Base-by-base conservation (phyloP, 768 basidiomycete genomes). In the Saitozyma sp. region DNA sequence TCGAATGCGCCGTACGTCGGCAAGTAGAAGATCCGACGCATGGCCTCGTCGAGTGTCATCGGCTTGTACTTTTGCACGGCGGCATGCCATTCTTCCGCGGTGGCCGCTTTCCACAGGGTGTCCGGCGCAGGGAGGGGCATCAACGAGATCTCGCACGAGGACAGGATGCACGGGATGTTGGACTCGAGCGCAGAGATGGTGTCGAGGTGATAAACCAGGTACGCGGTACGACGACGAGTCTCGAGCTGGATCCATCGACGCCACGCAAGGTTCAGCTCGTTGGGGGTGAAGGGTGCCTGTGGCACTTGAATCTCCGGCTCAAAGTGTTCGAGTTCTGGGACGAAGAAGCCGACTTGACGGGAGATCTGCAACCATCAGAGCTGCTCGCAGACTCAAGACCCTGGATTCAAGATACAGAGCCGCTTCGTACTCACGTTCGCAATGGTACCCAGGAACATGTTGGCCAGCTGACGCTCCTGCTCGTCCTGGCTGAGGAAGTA, bases 101-200 rank as follows among this genome's bases (percentile, higher is more conserved):
- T 73, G 1, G 60, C 64, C 9, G 81, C 81, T 53, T 70, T 68
- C 81, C 81, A 82, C 3, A 81, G 50, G 7, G 74, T 64, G 57
- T 80, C 78, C 3, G 81, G 70, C 3, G 79, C 79, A 8, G 81
- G 81, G 0, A 81, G 69, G 0, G 80, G 81, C 49, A 82, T 53
- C 41, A 68, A 57, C 13, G 74, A 67, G 1, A 81, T 20, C 43
- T 81, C 80, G 53, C 60, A 66, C 0, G 78, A 60, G 6, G 65
- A 55, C 2, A 81, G 65, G 52, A 72, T 70, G 19, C 73, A 71
- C 10, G 70, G 74, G 56, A 75, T 71, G 42, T 74, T 76, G 42
- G 78, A 69, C 58, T 82, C 81, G 55, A 82, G 62, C 8, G 75
- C 71, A 13, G 78, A 78, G 37, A 82, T 61, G 2, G 79, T 79